These are phyloP conservation scores for Kazachstania psychrophila DNA, from an alignment of 805 yeast species.

Conservation along the genomic window DNA sequence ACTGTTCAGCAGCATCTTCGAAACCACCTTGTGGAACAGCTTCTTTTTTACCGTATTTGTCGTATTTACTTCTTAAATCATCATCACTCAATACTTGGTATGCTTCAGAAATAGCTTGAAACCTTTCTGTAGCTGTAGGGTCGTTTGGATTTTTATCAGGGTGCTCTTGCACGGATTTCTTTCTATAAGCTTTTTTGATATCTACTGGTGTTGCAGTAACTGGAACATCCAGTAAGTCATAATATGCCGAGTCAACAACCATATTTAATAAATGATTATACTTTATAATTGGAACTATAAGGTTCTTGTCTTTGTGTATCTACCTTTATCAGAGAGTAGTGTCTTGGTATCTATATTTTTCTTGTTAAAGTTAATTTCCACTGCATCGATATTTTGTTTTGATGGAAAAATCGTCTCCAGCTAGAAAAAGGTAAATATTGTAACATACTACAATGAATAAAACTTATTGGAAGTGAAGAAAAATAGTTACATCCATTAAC, in stretches of 20 bases:
- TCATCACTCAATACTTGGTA: slow-evolving; percentile 70
- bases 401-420: too few relatives aligned
- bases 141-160: slow-evolving; percentile 77
- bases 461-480: too few relatives aligned
- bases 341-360: too few relatives aligned
- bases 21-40: slow-evolving; percentile 64
- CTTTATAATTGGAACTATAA: too few relatives aligned
- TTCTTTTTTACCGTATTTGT: slow-evolving; percentile 65
- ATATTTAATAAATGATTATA: too few relatives aligned
- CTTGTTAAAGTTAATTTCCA: too few relatives aligned
- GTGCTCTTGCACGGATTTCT: slow-evolving; percentile 65
- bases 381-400: too few relatives aligned
- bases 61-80: slow-evolving; percentile 55
- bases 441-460: too few relatives aligned
- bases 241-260: slow-evolving; percentile 71
- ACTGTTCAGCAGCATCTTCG: slow-evolving; percentile 66
- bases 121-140: slow-evolving; percentile 65
- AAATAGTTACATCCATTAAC: too few relatives aligned
- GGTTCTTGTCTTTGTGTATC: too few relatives aligned
- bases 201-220: slow-evolving; percentile 53
- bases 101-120: slow-evolving; percentile 55
- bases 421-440: too few relatives aligned
- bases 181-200: slow-evolving; percentile 72
- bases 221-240: slow-evolving; percentile 53
- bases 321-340: too few relatives aligned